These are phyloP conservation scores for Phoma sp. DNA, from an alignment of 2,329 filamentous ascomycete species.

Conservation along the genomic window DNA sequence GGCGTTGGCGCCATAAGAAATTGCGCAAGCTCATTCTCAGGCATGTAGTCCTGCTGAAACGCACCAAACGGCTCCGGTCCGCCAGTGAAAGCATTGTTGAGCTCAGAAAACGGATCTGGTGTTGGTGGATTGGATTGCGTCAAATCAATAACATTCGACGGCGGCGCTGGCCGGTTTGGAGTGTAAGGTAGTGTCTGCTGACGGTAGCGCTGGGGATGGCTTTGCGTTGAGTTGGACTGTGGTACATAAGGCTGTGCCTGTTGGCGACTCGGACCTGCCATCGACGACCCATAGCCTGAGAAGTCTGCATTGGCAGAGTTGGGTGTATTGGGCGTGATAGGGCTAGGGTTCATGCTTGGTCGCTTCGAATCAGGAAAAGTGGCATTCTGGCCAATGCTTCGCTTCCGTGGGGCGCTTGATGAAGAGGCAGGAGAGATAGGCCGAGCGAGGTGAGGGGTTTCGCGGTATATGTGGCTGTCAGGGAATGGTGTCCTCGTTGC, in stretches of 20 bases:
- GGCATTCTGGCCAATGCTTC: constrained; percentile 26
- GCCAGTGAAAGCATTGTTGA: constrained; percentile 19
- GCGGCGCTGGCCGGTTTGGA: not conserved
- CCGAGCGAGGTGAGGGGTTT: not conserved
- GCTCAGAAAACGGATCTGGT: constrained; percentile 33
- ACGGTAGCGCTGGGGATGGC: not conserved
- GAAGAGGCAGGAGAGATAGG: constrained; percentile 9
- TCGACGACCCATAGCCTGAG: not conserved
- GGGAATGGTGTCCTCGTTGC: not conserved
- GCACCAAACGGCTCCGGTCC: constrained; percentile 15
- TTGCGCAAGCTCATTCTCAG: constrained; percentile 32
- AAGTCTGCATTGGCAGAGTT: constrained; percentile 15
- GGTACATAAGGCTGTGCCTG: not conserved
- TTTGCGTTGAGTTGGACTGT: not conserved
- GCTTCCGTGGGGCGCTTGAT: constrained; percentile 29
- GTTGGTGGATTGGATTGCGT: constrained; percentile 32
- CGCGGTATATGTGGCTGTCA: not conserved
- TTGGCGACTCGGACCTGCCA: constrained; percentile 10
- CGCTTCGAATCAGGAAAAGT: constrained; percentile 32
- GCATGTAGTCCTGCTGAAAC: constrained; percentile 36
- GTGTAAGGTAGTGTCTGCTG: constrained; percentile 8
- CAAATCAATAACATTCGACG: constrained; percentile 26
- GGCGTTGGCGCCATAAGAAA: constrained; percentile 31
- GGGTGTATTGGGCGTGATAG: constrained; percentile 30
- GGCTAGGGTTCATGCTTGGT: constrained; percentile 30